Percentiles rank a stretch among this genome's conserved stretches.
These are phyloP conservation scores for Coemansia sp. DNA, from an alignment of 192 early-diverging fungal genomes.

Conservation along the genomic window DNA sequence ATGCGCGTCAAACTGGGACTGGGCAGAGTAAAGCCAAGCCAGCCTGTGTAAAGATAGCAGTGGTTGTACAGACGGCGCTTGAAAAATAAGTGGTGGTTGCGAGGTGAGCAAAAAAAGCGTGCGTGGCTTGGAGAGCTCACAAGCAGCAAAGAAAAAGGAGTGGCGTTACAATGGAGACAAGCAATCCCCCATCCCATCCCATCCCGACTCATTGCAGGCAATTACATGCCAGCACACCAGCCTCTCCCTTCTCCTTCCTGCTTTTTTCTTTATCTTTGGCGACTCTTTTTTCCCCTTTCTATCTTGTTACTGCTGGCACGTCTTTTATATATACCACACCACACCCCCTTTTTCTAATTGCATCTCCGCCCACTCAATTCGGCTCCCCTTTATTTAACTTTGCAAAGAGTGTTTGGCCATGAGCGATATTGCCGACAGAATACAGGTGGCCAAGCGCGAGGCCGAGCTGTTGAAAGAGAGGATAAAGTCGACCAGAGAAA, in stretches of 20 bases:
- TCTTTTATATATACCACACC: too few relatives aligned
- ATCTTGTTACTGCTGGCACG: too few relatives aligned
- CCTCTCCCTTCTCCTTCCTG: background rate
- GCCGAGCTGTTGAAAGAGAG: conserved; percentile 94
- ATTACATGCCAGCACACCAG: too few relatives aligned
- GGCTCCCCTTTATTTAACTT: too few relatives aligned
- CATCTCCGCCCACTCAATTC: background rate
- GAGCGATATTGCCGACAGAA: conserved; percentile 85
- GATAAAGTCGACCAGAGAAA: conserved; percentile 91
- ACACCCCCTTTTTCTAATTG: background rate
- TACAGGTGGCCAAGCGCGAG: conserved; percentile 86
- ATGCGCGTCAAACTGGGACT: background rate
- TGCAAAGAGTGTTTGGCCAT: too few relatives aligned
- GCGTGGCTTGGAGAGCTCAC: background rate
- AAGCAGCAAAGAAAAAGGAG: background rate
- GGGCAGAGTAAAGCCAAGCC: background rate
- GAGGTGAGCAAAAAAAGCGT: background rate
- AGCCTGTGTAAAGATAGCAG: too few relatives aligned
- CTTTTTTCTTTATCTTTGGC: conserved; percentile 4
- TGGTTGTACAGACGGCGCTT: too few relatives aligned
- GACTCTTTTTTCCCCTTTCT: too few relatives aligned
- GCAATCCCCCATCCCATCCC: background rate
- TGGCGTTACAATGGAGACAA: background rate
- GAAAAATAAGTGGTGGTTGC: too few relatives aligned
- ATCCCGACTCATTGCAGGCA: background rate